Conservation (phyloP, 140 eudicot genomes). For the Anethum foeniculum region DNA sequence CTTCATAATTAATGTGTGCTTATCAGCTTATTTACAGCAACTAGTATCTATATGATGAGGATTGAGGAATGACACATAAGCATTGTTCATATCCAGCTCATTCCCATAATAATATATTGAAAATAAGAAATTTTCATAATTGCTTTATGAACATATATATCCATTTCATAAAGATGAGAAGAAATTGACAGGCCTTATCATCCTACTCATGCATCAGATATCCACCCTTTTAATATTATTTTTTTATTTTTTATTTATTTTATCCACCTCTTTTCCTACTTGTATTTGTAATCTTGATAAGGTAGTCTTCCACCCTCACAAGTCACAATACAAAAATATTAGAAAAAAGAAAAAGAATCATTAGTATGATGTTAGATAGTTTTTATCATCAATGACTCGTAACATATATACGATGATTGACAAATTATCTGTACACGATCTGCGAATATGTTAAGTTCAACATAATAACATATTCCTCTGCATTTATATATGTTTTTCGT, state of each 20-base stretch:
- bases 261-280: background rate
- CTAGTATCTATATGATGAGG: background rate
- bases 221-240: background rate
- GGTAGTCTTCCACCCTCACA: constrained; percentile 6
- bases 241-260: background rate
- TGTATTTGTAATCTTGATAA: constrained; percentile 4
- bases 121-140: background rate
- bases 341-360: no score
- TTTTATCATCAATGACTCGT: no score
- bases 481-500: no score
- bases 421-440: no score
- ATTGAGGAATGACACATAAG: constrained; percentile 4
- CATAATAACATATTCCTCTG: no score
- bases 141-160: background rate
- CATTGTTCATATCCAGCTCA: background rate
- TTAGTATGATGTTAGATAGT: no score
- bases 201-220: constrained; percentile 17
- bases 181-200: constrained; percentile 19
- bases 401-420: no score
- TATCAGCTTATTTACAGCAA: background rate
- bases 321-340: background rate
- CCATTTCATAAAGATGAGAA: background rate
- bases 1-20: background rate
- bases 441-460: no score
- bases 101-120: background rate